These are phyloP conservation scores for Rosa multiflora DNA, from an alignment of 306 rosid genomes.

Conservation along the genomic window DNA sequence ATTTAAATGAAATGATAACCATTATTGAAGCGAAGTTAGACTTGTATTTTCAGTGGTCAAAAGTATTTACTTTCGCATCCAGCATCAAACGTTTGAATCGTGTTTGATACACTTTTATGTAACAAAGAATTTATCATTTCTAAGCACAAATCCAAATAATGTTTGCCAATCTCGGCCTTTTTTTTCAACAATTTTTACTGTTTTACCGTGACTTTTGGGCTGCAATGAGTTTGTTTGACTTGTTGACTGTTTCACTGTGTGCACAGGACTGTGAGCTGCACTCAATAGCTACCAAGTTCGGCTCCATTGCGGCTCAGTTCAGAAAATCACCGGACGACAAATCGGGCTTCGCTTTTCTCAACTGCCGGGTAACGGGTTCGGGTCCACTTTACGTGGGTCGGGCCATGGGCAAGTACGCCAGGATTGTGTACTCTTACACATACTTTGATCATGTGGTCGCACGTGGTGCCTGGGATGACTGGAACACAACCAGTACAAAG, in stretches of 20 bases:
- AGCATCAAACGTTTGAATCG: neutral
- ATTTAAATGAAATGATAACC: neutral
- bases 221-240: neutral
- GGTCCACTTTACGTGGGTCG: conserved; percentile 84
- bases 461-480: conserved; percentile 82
- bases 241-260: neutral
- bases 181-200: neutral
- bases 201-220: neutral
- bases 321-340: conserved; percentile 50
- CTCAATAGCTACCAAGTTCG: conserved; percentile 71
- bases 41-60: no score
- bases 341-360: conserved; percentile 76
- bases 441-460: conserved; percentile 72
- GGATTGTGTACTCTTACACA: conserved; percentile 69
- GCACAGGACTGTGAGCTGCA: conserved; percentile 76
- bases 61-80: neutral
- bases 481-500: conserved; percentile 66
- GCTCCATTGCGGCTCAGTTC: conserved; percentile 85
- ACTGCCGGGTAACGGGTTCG: conserved; percentile 68
- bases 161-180: neutral
- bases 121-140: neutral
- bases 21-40: no score
- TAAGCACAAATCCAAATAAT: neutral
- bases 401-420: conserved; percentile 72
- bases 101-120: neutral